Conservation (phyloP, 768 basidiomycete genomes). For the Tulasnella sp. region DNA sequence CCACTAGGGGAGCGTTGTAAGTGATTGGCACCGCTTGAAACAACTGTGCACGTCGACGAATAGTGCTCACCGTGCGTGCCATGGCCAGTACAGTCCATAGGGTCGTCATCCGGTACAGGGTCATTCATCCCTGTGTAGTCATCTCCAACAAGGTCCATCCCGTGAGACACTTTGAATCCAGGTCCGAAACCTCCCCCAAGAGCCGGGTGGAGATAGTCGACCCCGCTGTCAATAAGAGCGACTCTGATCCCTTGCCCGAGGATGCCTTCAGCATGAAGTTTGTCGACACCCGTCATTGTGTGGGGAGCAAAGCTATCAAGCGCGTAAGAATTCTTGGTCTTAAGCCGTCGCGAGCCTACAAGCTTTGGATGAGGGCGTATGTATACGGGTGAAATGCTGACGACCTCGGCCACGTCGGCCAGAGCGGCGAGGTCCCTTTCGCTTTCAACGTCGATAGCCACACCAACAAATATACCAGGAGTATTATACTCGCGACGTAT, state of each 20-base stretch:
- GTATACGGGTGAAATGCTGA: slow-evolving; percentile 1
- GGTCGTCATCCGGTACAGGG: slow-evolving; percentile 18
- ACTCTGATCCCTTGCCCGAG: slow-evolving; percentile 21
- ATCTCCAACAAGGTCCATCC: slow-evolving; percentile 28
- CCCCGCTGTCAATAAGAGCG: background rate
- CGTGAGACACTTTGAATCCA: slow-evolving; percentile 25
- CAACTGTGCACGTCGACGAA: background rate
- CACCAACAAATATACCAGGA: slow-evolving; percentile 7
- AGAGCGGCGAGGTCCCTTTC: slow-evolving; percentile 4
- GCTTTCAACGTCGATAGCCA: background rate
- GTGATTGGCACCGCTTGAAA: background rate
- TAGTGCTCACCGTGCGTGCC: slow-evolving; percentile 44
- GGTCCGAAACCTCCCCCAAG: slow-evolving; percentile 25
- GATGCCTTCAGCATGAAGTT: slow-evolving; percentile 21
- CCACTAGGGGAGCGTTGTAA: background rate
- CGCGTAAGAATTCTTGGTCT: background rate
- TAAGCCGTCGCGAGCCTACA: background rate
- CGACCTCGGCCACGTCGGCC: background rate
- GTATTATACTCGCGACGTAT: background rate
- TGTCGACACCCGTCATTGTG: slow-evolving; percentile 24
- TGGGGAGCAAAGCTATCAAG: slow-evolving; percentile 13
- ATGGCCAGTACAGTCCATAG: slow-evolving; percentile 24
- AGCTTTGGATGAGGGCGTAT: background rate
- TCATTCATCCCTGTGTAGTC: slow-evolving; percentile 16
- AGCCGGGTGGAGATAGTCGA: slow-evolving; percentile 26